phyloP scores from a whole-genome alignment of 768 basidiomycete species.

The Trametes cinnabarina region DNA sequence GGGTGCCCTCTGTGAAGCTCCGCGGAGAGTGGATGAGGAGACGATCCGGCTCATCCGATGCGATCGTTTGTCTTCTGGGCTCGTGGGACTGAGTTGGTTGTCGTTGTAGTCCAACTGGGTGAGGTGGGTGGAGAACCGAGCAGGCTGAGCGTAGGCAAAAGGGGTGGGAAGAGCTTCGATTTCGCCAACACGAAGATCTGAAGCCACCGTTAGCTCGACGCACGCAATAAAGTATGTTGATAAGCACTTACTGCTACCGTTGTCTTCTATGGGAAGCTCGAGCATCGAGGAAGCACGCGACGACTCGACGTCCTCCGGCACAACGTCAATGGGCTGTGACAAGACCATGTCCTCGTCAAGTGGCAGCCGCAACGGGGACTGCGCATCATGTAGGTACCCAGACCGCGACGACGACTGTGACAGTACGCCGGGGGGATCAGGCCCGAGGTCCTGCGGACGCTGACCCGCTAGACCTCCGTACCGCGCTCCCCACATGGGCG shows the following conservation, averaged over 20 bases:
- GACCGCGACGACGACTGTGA: slow-evolving; percentile 18
- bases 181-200: slow-evolving; percentile 52
- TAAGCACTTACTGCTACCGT: slow-evolving; percentile 42
- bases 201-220: slow-evolving; percentile 5
- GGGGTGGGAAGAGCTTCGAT: slow-evolving; percentile 54
- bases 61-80: too few species aligned
- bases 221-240: background rate
- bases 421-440: slow-evolving; percentile 22
- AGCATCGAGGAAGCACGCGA: slow-evolving; percentile 34
- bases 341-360: slow-evolving; percentile 25
- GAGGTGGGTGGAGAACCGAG: slow-evolving; percentile 34
- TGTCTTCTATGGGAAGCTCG: slow-evolving; percentile 31
- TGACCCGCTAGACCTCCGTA: slow-evolving; percentile 25
- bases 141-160: slow-evolving; percentile 37
- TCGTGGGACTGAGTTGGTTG: too few species aligned
- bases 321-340: slow-evolving; percentile 26
- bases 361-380: slow-evolving; percentile 30
- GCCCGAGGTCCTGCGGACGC: slow-evolving; percentile 10
- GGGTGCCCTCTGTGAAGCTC: too few species aligned
- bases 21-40: too few species aligned
- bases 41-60: too few species aligned
- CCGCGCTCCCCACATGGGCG: slow-evolving; percentile 11
- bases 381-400: slow-evolving; percentile 8
- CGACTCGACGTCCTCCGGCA: slow-evolving; percentile 38
- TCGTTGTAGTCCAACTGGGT: slow-evolving; percentile 21